Conservation (phyloP, 129 eudicot genomes). For the Flaveria sonorensis region DNA sequence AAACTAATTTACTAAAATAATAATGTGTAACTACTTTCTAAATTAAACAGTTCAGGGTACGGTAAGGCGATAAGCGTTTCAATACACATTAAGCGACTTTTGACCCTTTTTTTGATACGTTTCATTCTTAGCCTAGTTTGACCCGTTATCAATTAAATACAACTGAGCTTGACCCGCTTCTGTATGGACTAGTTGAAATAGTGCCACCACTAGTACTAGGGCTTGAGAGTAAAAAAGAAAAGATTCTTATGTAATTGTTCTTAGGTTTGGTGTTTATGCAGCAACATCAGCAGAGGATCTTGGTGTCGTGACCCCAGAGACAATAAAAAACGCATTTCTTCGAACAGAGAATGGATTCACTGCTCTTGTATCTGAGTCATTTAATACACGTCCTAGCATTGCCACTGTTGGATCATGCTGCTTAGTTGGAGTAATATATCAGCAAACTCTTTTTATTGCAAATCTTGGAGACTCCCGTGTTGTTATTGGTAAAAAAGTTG, state of each 20-base stretch:
- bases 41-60: neutral
- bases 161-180: neutral
- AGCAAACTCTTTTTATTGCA: conserved; percentile 63
- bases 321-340: conserved; percentile 54
- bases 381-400: conserved; percentile 49
- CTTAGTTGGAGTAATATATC: conserved; percentile 69
- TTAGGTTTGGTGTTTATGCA: conserved; percentile 58
- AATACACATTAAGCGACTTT: neutral
- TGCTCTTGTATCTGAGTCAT: conserved; percentile 47
- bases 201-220: neutral
- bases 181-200: neutral
- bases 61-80: neutral
- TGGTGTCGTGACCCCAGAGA: conserved; percentile 60
- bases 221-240: conserved; percentile 9
- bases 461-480: conserved; percentile 80
- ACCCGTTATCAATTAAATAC: neutral
- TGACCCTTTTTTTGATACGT: too few species aligned
- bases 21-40: neutral
- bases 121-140: neutral
- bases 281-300: conserved; percentile 48
- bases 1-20: neutral
- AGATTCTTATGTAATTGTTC: conserved; percentile 35
- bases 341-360: conserved; percentile 64
- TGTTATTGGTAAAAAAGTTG: conserved; percentile 62
- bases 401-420: conserved; percentile 79